Conservation (phyloP, 2,329 filamentous ascomycete genomes). For the Bretziella fagacearum region DNA sequence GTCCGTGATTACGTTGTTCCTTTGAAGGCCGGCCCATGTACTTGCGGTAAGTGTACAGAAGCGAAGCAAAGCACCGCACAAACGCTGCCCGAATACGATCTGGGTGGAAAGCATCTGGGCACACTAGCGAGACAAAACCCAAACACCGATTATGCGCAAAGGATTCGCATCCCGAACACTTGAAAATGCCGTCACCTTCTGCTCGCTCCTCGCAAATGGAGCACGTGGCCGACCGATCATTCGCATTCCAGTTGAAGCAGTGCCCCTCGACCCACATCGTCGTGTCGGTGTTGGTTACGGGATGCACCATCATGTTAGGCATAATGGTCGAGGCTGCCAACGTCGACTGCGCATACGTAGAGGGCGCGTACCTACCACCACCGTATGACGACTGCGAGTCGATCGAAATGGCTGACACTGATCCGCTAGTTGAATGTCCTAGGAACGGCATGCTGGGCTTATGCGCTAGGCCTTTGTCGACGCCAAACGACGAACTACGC, state of each 20-base stretch:
- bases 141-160: conserved; percentile 43
- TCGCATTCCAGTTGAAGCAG: conserved; percentile 49
- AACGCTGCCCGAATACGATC: conserved; percentile 48
- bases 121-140: conserved; percentile 46
- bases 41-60: conserved; percentile 50
- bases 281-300: conserved; percentile 60
- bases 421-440: conserved; percentile 41
- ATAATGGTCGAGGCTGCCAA: conserved; percentile 72
- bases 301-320: conserved; percentile 67
- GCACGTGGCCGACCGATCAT: conserved; percentile 44
- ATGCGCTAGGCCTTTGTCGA: conserved; percentile 54
- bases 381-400: conserved; percentile 56
- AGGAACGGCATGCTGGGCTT: conserved; percentile 60
- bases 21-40: conserved; percentile 40
- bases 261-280: conserved; percentile 75
- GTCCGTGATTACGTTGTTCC: conserved; percentile 42
- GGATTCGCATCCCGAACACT: conserved; percentile 48
- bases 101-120: conserved; percentile 42
- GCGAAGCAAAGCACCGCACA: conserved; percentile 46
- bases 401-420: conserved; percentile 41
- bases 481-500: conserved; percentile 81
- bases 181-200: conserved; percentile 55
- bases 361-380: conserved; percentile 55
- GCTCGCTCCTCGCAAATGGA: conserved; percentile 62
- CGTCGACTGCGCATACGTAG: conserved; percentile 73